Evolutionary conservation across 2,329 filamentous ascomycete species (phyloP).

Genomic region (Lachnellula willkommii): DNA sequence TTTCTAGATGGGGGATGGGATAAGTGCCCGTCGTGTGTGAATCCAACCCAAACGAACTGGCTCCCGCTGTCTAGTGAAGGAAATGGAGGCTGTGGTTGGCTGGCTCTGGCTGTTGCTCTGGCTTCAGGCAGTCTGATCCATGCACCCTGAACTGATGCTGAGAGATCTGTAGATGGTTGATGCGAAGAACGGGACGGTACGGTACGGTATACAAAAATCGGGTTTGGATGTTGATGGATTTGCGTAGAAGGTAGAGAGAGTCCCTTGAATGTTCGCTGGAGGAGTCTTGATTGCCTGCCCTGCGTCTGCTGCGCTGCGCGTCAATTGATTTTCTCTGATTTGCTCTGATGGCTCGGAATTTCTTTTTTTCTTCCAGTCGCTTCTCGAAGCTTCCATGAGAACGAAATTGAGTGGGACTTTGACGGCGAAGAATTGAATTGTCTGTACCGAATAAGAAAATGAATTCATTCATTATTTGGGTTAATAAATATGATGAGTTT

Average conservation of each 20-base stretch:
- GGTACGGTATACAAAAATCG: no score
- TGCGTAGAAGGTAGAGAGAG: no score
- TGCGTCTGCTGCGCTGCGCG: no score
- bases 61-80: conserved; percentile 8
- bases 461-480: no score
- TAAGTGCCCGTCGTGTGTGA: background rate
- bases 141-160: conserved; percentile 1
- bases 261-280: no score
- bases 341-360: no score
- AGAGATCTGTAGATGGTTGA: background rate
- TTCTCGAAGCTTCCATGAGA: background rate
- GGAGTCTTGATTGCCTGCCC: no score
- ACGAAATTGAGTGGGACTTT: background rate
- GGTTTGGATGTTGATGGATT: no score
- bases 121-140: background rate
- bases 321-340: no score
- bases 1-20: background rate
- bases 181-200: no score
- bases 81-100: conserved; percentile 8
- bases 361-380: background rate
- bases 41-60: background rate
- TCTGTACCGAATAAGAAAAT: background rate
- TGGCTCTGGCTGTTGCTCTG: background rate
- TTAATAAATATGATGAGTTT: no score
- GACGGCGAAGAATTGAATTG: background rate